phyloP scores from a whole-genome alignment of 2,329 filamentous ascomycete species.

The Talaromyces atroroseus region DNA sequence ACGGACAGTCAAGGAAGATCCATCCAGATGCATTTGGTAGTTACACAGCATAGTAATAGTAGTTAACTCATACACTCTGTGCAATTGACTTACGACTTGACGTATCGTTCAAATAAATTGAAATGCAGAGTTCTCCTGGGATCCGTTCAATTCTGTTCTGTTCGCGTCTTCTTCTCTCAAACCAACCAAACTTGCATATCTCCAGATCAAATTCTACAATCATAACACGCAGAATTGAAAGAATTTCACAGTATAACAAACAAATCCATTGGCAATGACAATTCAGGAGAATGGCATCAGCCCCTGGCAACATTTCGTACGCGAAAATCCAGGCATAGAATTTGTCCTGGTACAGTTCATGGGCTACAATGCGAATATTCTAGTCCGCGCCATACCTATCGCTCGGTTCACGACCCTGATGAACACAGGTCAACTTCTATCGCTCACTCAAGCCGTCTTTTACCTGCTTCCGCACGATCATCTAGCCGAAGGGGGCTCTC shows the following conservation, averaged over 20 bases:
- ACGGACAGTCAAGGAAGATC: background rate
- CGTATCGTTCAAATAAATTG: background rate
- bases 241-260: background rate
- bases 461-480: conserved; percentile 11
- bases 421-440: background rate
- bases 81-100: background rate
- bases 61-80: background rate
- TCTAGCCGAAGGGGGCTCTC: conserved; percentile 1
- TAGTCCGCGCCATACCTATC: conserved; percentile 9
- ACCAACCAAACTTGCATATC: too few species aligned
- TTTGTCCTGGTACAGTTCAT: conserved; percentile 8
- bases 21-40: background rate
- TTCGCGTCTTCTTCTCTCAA: too few species aligned
- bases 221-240: background rate
- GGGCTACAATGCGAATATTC: conserved; percentile 7
- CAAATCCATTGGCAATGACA: background rate
- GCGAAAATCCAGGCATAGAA: background rate
- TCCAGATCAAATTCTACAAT: background rate
- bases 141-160: background rate
- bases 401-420: conserved; percentile 2
- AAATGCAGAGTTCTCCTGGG: background rate
- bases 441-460: background rate
- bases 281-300: background rate
- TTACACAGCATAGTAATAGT: background rate
- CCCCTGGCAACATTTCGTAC: conserved; percentile 1